Percentiles rank a stretch among this genome's conserved stretches.
These are phyloP conservation scores for Aspergillus sp. DNA, from an alignment of 2,329 filamentous ascomycete species.

Conservation along the genomic window DNA sequence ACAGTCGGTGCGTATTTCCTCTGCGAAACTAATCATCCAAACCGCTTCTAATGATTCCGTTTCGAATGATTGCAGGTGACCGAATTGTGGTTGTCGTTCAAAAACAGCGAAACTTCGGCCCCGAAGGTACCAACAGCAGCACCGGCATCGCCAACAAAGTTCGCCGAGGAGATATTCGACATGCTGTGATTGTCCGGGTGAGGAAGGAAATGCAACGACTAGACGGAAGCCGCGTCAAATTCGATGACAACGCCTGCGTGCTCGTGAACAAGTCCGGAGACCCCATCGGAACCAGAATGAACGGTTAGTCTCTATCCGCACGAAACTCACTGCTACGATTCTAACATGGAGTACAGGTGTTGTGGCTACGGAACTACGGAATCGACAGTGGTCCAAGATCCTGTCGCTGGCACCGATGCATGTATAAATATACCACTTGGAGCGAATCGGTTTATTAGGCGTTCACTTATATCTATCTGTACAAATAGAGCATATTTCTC, in stretches of 20 bases:
- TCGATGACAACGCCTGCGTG: constrained; percentile 98
- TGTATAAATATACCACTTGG: constrained; percentile 52
- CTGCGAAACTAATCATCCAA: no score
- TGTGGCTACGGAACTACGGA: constrained; percentile 83
- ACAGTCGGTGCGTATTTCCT: constrained; percentile 69
- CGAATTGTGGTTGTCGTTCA: constrained; percentile 97
- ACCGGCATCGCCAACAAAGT: constrained; percentile 87
- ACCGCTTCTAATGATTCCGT: constrained; percentile 9
- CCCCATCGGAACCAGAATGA: constrained; percentile 88
- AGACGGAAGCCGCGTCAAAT: constrained; percentile 86
- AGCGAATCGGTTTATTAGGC: constrained; percentile 26
- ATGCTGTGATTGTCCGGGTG: constrained; percentile 92
- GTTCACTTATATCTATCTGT: constrained; percentile 26
- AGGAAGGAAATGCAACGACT: constrained; percentile 80
- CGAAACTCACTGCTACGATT: constrained; percentile 2
- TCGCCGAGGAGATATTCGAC: constrained; percentile 90
- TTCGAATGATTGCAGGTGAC: constrained; percentile 64
- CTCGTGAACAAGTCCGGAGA: constrained; percentile 96
- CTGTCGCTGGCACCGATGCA: constrained; percentile 88
- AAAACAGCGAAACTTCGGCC: constrained; percentile 79
- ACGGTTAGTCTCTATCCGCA: constrained; percentile 52
- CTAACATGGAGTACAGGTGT: constrained; percentile 57
- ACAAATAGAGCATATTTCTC: constrained; percentile 29
- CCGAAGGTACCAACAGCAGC: constrained; percentile 69
- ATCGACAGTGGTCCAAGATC: constrained; percentile 98